Percentiles rank a stretch among this genome's conserved stretches.
Conservation (phyloP, 2,329 filamentous ascomycete species). For the Penicillium sp. region DNA sequence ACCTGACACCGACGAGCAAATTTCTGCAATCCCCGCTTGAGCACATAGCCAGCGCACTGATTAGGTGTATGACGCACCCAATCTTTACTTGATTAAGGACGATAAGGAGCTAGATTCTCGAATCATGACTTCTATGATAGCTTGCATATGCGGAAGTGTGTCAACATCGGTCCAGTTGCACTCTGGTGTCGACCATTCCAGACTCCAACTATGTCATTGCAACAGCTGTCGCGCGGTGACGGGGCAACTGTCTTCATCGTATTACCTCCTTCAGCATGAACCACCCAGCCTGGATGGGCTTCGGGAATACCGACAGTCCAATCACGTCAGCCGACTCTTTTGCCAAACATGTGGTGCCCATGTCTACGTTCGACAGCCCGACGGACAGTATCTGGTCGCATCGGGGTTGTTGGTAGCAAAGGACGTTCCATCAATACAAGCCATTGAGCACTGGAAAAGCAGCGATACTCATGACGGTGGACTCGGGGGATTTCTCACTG, state of each 20-base stretch:
- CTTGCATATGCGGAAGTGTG: slow-evolving; percentile 32
- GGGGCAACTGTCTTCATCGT: slow-evolving; percentile 48
- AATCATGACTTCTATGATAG: slow-evolving; percentile 21
- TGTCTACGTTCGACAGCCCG: slow-evolving; percentile 31
- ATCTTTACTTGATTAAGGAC: background rate
- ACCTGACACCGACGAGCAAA: slow-evolving; percentile 19
- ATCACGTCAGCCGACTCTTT: slow-evolving; percentile 45
- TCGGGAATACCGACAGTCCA: slow-evolving; percentile 45
- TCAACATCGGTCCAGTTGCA: slow-evolving; percentile 26
- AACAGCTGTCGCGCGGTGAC: slow-evolving; percentile 48
- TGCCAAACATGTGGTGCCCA: slow-evolving; percentile 52
- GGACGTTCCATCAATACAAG: slow-evolving; percentile 18
- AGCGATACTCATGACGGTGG: slow-evolving; percentile 32
- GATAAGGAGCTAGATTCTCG: background rate
- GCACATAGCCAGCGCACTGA: slow-evolving; percentile 21
- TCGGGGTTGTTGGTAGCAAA: slow-evolving; percentile 29
- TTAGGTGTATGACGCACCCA: background rate
- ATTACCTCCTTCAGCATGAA: slow-evolving; percentile 39
- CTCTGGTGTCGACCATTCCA: slow-evolving; percentile 16
- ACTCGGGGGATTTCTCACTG: slow-evolving; percentile 26
- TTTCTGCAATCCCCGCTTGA: slow-evolving; percentile 27
- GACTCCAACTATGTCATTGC: slow-evolving; percentile 52
- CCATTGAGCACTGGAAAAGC: slow-evolving; percentile 29
- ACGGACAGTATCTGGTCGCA: slow-evolving; percentile 33
- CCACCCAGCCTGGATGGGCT: slow-evolving; percentile 38